Evolutionary conservation across 108 stramenopile species (phyloP), one percentile per base, ranked within the genome.

Genomic region (Asterionellopsis glacialis): DNA sequence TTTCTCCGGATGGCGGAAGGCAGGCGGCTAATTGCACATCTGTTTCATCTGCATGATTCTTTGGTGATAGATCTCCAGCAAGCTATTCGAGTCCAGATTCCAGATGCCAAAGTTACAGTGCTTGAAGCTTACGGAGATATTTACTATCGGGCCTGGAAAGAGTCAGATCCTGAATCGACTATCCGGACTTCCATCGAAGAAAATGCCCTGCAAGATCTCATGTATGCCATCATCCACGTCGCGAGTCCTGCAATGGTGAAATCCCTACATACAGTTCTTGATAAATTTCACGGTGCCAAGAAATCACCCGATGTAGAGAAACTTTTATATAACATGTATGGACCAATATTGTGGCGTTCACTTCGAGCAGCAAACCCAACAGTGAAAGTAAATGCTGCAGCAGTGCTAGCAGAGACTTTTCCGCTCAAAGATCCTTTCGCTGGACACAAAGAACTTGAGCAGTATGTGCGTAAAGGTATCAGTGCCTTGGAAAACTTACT

Each of bases 291-390:
- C 62, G 64, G 59, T 14, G 73, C 87, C 21, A 97, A 98, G 59
- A 87, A 84, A 55, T 54, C 63, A 3, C 72, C 69, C 16, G 85
- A 76, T 7, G 94, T 97, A 26, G 93, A 96, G 59, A 72, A 56
- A 4, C 66, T 91, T 66, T 73, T 98, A 41, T 64, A 88, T 47
- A 82, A 93, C 0, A 45, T 93, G 42, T 97, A 94, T 59, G 81
- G 75, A 38, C 98, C 96, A 21, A 79, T 97, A 57, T 51, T 98
- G 43, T 98, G 98, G 98, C 70, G 97, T 55, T 73, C 87, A 16
- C 66, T 97, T 41, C 44, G 69, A 15, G 87, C 87, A 9, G 79
- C 96, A 48, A 93, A 96, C 72, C 74, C 94, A n/a, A 44, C 61
- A n/a, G 96, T 96, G 0, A 71, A 97, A 13, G 57, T 84, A 25